phyloP scores from a whole-genome alignment of 2,329 filamentous ascomycete genomes.

The Aspergillus pseudoglaucus region DNA sequence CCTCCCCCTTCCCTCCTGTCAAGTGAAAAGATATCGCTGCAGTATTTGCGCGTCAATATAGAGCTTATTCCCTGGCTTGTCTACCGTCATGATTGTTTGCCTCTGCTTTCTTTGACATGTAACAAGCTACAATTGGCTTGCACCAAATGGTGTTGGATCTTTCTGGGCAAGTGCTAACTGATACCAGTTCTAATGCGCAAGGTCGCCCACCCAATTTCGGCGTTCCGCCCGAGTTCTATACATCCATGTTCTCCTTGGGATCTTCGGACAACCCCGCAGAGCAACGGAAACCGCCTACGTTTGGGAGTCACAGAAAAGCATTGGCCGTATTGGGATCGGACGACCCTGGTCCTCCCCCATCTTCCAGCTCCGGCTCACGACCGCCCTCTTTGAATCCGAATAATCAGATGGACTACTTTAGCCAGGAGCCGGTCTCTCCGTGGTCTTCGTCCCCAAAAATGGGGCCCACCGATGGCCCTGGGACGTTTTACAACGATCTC shows the following conservation, averaged over 20 bases:
- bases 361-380: constrained; percentile 15
- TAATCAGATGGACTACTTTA: constrained; percentile 11
- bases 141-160: not conserved
- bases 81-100: too few species aligned
- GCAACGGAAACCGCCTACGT: constrained; percentile 26
- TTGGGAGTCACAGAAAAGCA: constrained; percentile 30
- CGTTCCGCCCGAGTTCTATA: constrained; percentile 21
- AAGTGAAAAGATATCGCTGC: not conserved
- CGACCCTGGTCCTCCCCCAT: constrained; percentile 18
- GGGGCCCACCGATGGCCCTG: constrained; percentile 21
- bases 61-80: not conserved
- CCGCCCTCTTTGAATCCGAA: constrained; percentile 16
- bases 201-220: constrained; percentile 13
- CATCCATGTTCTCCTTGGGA: constrained; percentile 27
- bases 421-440: constrained; percentile 23
- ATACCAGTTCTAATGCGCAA: constrained; percentile 17
- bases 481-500: constrained; percentile 33
- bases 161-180: constrained; percentile 7
- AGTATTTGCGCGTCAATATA: not conserved
- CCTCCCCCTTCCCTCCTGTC: too few species aligned
- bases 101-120: not conserved
- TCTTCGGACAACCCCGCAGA: constrained; percentile 35
- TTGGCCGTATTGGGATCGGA: constrained; percentile 24
- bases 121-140: not conserved
- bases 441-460: constrained; percentile 23